A percentile compares a stretch with the other conserved stretches of the same genome.
These are phyloP conservation scores for Termitomyces sp. DNA, from an alignment of 768 basidiomycete genomes.

Conservation along the genomic window DNA sequence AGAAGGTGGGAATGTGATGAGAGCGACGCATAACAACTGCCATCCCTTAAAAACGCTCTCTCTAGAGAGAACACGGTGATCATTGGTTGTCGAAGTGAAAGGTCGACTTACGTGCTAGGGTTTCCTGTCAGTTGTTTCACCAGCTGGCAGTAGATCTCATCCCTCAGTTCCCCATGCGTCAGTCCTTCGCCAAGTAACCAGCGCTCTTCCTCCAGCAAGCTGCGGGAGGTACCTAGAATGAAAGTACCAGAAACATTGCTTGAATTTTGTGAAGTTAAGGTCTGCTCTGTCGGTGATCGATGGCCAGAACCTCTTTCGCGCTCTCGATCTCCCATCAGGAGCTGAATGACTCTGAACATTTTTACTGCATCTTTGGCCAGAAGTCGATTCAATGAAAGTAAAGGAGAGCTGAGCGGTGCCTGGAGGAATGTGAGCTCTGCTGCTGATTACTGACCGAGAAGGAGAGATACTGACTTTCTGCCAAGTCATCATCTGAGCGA, in stretches of 20 bases:
- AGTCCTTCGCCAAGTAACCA: slow-evolving; percentile 84
- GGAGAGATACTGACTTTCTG: slow-evolving; percentile 55
- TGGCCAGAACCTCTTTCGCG: slow-evolving; percentile 57
- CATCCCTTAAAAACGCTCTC: slow-evolving; percentile 89
- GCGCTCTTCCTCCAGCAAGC: slow-evolving; percentile 77
- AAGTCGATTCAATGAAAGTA: slow-evolving; percentile 64
- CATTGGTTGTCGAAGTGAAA: background rate
- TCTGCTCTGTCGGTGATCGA: slow-evolving; percentile 41
- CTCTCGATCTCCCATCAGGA: slow-evolving; percentile 91
- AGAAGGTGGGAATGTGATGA: slow-evolving; percentile 91
- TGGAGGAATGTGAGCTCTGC: slow-evolving; percentile 20
- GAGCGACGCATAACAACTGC: slow-evolving; percentile 87
- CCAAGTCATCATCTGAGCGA: slow-evolving; percentile 89
- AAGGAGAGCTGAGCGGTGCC: slow-evolving; percentile 65
- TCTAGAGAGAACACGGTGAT: slow-evolving; percentile 23
- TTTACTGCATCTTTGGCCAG: slow-evolving; percentile 78
- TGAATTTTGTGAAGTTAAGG: slow-evolving; percentile 39
- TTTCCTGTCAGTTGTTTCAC: slow-evolving; percentile 91
- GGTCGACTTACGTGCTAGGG: slow-evolving; percentile 61
- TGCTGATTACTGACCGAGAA: background rate
- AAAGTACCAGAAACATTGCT: slow-evolving; percentile 48
- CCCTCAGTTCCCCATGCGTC: slow-evolving; percentile 77
- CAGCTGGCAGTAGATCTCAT: slow-evolving; percentile 91
- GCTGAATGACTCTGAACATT: slow-evolving; percentile 87
- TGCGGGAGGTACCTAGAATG: slow-evolving; percentile 29